These are phyloP conservation scores for Didymella keratinophila DNA, from an alignment of 2,329 filamentous ascomycete species.

Conservation along the genomic window DNA sequence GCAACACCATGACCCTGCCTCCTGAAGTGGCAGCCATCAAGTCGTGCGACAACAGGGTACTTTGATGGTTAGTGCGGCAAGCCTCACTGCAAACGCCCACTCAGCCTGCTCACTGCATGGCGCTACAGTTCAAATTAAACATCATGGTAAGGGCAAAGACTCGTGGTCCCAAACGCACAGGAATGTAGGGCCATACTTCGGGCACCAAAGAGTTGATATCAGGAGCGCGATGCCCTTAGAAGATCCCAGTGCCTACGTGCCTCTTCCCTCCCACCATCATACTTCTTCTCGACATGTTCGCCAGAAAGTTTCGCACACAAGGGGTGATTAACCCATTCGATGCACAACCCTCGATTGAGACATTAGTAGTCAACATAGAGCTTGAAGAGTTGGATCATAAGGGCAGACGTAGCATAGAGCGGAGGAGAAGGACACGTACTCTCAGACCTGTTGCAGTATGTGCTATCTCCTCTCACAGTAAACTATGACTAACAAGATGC, in stretches of 20 bases:
- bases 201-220: conserved; percentile 3
- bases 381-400: conserved; percentile 11
- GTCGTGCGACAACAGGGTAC: background rate
- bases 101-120: conserved; percentile 2
- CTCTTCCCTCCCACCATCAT: background rate
- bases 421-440: background rate
- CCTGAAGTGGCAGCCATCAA: background rate
- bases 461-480: background rate
- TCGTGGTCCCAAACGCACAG: conserved; percentile 10
- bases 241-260: background rate
- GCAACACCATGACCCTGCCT: background rate
- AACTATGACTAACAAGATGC: background rate
- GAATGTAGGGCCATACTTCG: conserved; percentile 10
- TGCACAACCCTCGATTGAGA: background rate
- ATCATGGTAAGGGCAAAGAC: conserved; percentile 12
- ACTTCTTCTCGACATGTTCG: background rate
- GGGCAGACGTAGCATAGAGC: conserved; percentile 6
- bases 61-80: background rate
- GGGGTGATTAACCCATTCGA: background rate
- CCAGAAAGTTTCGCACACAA: conserved; percentile 1
- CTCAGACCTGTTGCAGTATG: conserved; percentile 12
- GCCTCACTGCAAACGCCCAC: conserved; percentile 1
- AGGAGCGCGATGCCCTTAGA: background rate
- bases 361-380: conserved; percentile 10
- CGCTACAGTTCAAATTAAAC: background rate